Evolutionary conservation across 495 filamentous ascomycete species (phyloP), one percentile per base, ranked within the genome.

Genomic region (Xylaria palmicola): DNA sequence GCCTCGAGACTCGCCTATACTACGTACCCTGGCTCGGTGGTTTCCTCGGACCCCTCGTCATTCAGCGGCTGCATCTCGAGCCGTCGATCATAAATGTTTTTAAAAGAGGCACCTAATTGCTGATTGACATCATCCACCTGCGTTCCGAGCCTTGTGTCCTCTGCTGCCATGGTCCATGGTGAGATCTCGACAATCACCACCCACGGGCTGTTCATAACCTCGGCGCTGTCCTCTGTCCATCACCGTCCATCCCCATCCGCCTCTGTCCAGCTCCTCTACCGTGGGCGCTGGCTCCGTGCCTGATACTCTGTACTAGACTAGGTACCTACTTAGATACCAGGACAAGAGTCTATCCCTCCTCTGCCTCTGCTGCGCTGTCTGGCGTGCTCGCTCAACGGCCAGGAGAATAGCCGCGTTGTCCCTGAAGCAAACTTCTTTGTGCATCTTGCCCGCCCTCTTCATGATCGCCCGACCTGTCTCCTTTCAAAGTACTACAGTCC

Each of bases 111-210:
- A 5, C 6, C 30, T 41, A 30, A 40, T 36, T 41, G 51, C 41
- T 56, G 53, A 56, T 27, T 56, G 53, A 56, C 53, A 56, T 56
- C 53, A 56, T 56, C 39, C 32, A 19, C 45, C 24, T 29, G 39
- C 53, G 37, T 32, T 36, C 32, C 39, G 19, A 44, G 24, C 39
- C 26, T 56, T 56, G 36, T 20, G 13, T 55, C 13, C 13, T 13
- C n/a, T 40, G 13, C 37, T n/a, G 34, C 22, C 19, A 24, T 53
- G 22, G 20, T n/a, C 50, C 20, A 32, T 26, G 50, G 50, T 50
- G 48, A 34, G 6, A 10, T 34, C 47, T 52, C 37, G 50, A 39
- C 50, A 32, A 19, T 13, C 45, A 49, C 45, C 4, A 20, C 27
- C 47, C 24, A 47, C 44, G 3, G n/a, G 20, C 24, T 15, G 12